A percentile compares a stretch with the other conserved stretches of the same genome.
Conservation (phyloP, 192 early-diverging fungal genomes). For the Coemansia interrupta region DNA sequence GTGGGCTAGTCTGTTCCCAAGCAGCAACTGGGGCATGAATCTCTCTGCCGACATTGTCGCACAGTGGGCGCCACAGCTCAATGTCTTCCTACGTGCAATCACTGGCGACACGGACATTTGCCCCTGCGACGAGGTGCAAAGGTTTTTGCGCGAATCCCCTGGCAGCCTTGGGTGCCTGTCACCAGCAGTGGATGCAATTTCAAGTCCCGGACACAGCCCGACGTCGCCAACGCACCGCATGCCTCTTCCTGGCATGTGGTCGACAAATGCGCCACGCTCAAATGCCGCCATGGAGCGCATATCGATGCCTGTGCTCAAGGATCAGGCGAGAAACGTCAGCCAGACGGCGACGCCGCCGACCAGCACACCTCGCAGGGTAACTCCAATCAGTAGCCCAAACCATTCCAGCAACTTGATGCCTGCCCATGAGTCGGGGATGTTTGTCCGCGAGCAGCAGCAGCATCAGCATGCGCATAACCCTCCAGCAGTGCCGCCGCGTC, state of each 20-base stretch:
- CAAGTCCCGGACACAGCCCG: conserved; percentile 7
- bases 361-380: conserved; percentile 20
- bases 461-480: background rate
- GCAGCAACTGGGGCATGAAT: conserved; percentile 33
- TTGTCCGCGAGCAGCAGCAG: background rate
- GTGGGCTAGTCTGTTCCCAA: conserved; percentile 44
- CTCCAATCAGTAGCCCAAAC: conserved; percentile 4
- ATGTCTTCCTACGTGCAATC: conserved; percentile 40
- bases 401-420: conserved; percentile 5
- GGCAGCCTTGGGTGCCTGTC: conserved; percentile 13
- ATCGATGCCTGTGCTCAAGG: conserved; percentile 50
- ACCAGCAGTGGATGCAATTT: conserved; percentile 3
- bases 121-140: conserved; percentile 33
- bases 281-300: conserved; percentile 33
- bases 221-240: conserved; percentile 13
- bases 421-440: background rate
- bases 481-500: conserved; percentile 28
- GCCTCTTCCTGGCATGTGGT: conserved; percentile 26
- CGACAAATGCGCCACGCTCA: background rate
- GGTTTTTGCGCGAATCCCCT: conserved; percentile 43
- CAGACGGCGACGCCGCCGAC: conserved; percentile 27
- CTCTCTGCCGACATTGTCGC: conserved; percentile 37
- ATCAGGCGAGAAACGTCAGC: conserved; percentile 7
- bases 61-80: conserved; percentile 46
- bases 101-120: conserved; percentile 43